These are phyloP conservation scores for Mycena rosella DNA, from an alignment of 768 basidiomycete species.

Conservation along the genomic window DNA sequence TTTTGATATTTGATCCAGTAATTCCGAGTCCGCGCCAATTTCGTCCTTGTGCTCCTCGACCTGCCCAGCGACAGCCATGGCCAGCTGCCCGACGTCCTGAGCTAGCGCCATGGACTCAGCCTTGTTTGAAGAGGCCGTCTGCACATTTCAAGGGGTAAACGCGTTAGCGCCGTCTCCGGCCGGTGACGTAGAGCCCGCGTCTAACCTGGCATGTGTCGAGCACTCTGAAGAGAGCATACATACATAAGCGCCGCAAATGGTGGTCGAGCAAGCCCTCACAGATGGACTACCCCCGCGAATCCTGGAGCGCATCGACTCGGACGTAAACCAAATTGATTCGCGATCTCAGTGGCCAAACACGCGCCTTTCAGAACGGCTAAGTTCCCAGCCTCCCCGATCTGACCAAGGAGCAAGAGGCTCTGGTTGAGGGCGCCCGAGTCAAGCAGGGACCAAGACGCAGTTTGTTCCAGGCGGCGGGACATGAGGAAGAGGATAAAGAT, in stretches of 20 bases:
- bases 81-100: slow-evolving; percentile 31
- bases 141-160: not conserved
- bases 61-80: slow-evolving; percentile 26
- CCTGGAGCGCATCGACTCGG: slow-evolving; percentile 6
- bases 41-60: slow-evolving; percentile 33
- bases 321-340: not conserved
- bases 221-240: slow-evolving; percentile 6
- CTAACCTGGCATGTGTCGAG: slow-evolving; percentile 36
- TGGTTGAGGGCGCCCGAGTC: slow-evolving; percentile 28
- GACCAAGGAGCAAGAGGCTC: slow-evolving; percentile 19
- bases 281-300: slow-evolving; percentile 29
- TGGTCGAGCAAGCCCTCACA: slow-evolving; percentile 12
- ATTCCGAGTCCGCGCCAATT: slow-evolving; percentile 25
- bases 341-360: not conserved
- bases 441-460: slow-evolving; percentile 21
- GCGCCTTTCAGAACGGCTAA: slow-evolving; percentile 32
- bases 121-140: slow-evolving; percentile 36
- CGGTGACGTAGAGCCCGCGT: slow-evolving; percentile 1
- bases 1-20: slow-evolving; percentile 35
- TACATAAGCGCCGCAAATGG: not conserved
- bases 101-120: slow-evolving; percentile 33
- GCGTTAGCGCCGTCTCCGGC: not conserved
- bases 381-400: slow-evolving; percentile 31
- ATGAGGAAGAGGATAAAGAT: slow-evolving; percentile 12
- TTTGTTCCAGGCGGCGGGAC: slow-evolving; percentile 28